Conservation (phyloP, 2,329 filamentous ascomycete genomes). For the Phaeosphaeriaceae sp. region DNA sequence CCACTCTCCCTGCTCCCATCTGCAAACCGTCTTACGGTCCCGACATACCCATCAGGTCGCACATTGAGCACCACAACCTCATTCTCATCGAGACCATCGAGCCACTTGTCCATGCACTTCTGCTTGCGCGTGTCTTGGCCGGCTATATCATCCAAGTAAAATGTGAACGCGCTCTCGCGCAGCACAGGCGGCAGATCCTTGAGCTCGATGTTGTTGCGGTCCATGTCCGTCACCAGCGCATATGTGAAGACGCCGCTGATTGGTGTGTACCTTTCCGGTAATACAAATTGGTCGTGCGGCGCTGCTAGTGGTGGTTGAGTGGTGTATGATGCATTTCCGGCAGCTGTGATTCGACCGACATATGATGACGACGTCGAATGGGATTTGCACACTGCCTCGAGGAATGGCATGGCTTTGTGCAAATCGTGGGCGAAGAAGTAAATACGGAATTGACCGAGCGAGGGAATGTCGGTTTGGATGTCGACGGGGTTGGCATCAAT, state of each 20-base stretch:
- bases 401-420: slow-evolving; percentile 61
- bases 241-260: slow-evolving; percentile 76
- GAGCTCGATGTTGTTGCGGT: slow-evolving; percentile 71
- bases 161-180: slow-evolving; percentile 72
- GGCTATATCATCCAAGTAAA: slow-evolving; percentile 74
- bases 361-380: slow-evolving; percentile 63
- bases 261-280: slow-evolving; percentile 73
- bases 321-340: slow-evolving; percentile 69
- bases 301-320: slow-evolving; percentile 65
- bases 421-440: slow-evolving; percentile 75
- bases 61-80: slow-evolving; percentile 73
- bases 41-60: slow-evolving; percentile 77
- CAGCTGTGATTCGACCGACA: slow-evolving; percentile 66
- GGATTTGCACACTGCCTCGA: slow-evolving; percentile 65
- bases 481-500: slow-evolving; percentile 82
- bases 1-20: slow-evolving; percentile 39
- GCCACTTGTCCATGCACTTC: slow-evolving; percentile 72
- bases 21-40: slow-evolving; percentile 62
- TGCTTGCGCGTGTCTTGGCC: slow-evolving; percentile 61
- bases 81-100: slow-evolving; percentile 64
- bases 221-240: slow-evolving; percentile 67
- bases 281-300: slow-evolving; percentile 70
- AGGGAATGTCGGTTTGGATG: slow-evolving; percentile 78
- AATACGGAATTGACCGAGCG: slow-evolving; percentile 78
- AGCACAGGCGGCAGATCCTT: slow-evolving; percentile 68